Percentiles rank a stretch among this genome's conserved stretches.
Evolutionary conservation across 2,329 filamentous ascomycete species (phyloP).

Genomic region (Sporothrix mexicana): DNA sequence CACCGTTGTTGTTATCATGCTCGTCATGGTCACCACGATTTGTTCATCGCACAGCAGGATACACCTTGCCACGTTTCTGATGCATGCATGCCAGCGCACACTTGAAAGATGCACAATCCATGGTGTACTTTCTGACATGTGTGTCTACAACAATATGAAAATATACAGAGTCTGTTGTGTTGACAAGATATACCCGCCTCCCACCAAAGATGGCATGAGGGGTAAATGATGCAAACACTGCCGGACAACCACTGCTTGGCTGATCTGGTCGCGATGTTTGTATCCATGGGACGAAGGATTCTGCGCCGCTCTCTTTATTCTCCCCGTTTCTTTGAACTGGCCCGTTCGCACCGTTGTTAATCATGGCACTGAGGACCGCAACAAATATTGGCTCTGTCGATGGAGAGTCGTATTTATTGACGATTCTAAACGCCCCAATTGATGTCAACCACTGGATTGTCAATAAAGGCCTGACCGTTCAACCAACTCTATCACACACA

Average conservation of each 20-base stretch:
- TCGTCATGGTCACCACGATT: not conserved
- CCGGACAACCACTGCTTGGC: not conserved
- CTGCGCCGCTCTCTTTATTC: not conserved
- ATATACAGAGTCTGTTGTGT: not conserved
- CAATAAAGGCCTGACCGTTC: not conserved
- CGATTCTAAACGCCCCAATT: not conserved
- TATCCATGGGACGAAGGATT: not conserved
- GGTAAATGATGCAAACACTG: conserved; percentile 14
- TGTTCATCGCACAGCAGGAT: not conserved
- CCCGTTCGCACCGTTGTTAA: not conserved
- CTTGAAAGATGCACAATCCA: not conserved
- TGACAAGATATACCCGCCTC: not conserved
- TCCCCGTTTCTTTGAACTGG: not conserved
- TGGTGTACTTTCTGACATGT: not conserved
- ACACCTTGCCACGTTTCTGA: not conserved
- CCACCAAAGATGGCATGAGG: not conserved
- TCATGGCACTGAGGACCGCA: not conserved
- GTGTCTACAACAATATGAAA: too few species aligned
- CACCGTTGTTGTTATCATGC: not conserved
- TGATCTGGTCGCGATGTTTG: not conserved
- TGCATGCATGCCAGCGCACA: not conserved
- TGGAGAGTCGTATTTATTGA: not conserved
- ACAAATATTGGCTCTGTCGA: not conserved
- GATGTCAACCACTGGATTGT: conserved; percentile 7
- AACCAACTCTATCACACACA: not conserved